phyloP scores from a whole-genome alignment of 129 eudicot species.

The Silybum marianum region DNA sequence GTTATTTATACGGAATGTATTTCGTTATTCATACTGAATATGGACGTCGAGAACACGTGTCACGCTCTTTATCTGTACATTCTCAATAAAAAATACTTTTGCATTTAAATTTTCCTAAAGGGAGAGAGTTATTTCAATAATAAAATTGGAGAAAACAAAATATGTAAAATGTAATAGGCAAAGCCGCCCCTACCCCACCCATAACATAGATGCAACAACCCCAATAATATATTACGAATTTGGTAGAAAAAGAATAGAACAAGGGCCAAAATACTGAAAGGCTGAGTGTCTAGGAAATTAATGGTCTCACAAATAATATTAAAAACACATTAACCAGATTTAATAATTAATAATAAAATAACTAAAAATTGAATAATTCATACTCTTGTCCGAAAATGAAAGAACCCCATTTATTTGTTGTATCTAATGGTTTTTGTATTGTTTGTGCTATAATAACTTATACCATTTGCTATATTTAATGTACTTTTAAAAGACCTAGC shows the following conservation, averaged over 20 bases:
- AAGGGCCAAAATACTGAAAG: conserved; percentile 1
- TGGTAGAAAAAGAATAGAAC: not conserved
- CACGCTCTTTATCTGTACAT: too few relatives aligned
- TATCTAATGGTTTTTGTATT: conserved; percentile 6
- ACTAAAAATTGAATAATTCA: not conserved
- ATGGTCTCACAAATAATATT: not conserved
- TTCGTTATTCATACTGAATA: too few relatives aligned
- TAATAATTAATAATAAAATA: too few relatives aligned
- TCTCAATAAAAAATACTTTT: too few relatives aligned
- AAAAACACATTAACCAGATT: not conserved
- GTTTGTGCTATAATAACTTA: not conserved
- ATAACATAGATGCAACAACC: conserved; percentile 27
- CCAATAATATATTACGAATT: conserved; percentile 7
- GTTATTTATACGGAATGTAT: too few relatives aligned
- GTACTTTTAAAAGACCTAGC: not conserved
- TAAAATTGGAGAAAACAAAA: not conserved
- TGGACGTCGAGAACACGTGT: too few relatives aligned
- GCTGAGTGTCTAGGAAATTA: not conserved
- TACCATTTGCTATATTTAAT: conserved; percentile 1
- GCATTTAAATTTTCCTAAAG: too few relatives aligned
- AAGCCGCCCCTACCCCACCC: conserved; percentile 37
- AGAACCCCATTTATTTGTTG: conserved; percentile 21
- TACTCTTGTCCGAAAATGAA: conserved; percentile 17
- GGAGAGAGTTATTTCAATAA: not conserved
- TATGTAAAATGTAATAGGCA: not conserved